Percentiles rank a stretch among this genome's conserved stretches.
phyloP scores from a whole-genome alignment of 805 yeast species.

The Metschnikowia cerradonensis region DNA sequence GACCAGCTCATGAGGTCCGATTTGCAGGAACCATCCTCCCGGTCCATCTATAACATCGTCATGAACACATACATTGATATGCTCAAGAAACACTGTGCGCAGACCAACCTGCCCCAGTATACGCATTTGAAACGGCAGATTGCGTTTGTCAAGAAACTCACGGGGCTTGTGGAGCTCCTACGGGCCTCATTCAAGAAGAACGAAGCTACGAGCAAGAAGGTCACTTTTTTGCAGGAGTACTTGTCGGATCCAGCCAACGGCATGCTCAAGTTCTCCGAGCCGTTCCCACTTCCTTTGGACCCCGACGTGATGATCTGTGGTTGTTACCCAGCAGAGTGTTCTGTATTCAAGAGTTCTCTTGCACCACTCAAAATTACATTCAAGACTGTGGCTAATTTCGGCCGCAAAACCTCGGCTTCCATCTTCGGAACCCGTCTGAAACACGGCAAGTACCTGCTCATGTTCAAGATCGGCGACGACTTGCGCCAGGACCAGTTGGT shows the following conservation, averaged over 20 bases:
- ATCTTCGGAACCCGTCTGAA: conserved; percentile 31
- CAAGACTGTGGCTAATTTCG: conserved; percentile 43
- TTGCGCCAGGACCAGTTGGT: conserved; percentile 94
- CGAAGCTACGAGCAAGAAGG: conserved; percentile 75
- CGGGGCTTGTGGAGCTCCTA: conserved; percentile 59
- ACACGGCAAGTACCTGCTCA: conserved; percentile 61
- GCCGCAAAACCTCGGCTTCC: conserved; percentile 20
- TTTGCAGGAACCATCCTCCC: background rate
- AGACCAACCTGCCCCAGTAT: conserved; percentile 30
- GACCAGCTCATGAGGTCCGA: conserved; percentile 40
- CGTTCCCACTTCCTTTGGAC: conserved; percentile 76
- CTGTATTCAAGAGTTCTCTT: conserved; percentile 87
- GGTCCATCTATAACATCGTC: conserved; percentile 29
- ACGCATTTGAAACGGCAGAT: conserved; percentile 56
- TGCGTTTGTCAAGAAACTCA: conserved; percentile 61
- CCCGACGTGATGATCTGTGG: conserved; percentile 75
- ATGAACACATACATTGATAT: conserved; percentile 41
- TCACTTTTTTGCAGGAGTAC: conserved; percentile 60
- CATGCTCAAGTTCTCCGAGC: conserved; percentile 42
- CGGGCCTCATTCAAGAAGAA: conserved; percentile 50
- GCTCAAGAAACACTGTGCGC: conserved; percentile 26
- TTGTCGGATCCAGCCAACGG: conserved; percentile 46
- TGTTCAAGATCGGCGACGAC: conserved; percentile 96
- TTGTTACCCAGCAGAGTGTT: conserved; percentile 69
- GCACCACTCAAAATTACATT: conserved; percentile 84